These are phyloP conservation scores for Backusella mclennaniae DNA, from an alignment of 192 early-diverging fungal species.

Conservation along the genomic window DNA sequence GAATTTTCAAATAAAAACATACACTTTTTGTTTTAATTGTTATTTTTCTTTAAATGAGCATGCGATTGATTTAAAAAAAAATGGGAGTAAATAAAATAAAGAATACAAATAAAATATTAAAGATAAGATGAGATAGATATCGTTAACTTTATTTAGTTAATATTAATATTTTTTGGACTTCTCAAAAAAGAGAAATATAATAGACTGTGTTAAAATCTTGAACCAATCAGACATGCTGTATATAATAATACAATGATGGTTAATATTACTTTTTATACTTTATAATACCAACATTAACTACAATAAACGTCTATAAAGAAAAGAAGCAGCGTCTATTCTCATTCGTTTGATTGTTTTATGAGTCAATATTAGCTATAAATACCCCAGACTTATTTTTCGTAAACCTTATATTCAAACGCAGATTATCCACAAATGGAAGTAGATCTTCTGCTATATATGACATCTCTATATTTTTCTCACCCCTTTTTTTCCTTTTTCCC, in stretches of 20 bases:
- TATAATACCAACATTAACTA: too few relatives aligned
- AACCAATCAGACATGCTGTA: background rate
- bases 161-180: background rate
- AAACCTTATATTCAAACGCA: constrained; percentile 1
- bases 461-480: constrained; percentile 16
- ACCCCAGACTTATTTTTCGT: background rate
- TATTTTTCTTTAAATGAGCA: background rate
- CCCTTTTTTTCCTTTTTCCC: constrained; percentile 9
- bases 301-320: background rate
- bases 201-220: background rate
- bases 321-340: background rate
- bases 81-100: too few relatives aligned
- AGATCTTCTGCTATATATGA: background rate
- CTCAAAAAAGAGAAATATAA: background rate
- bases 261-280: too few relatives aligned
- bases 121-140: background rate
- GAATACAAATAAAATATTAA: background rate
- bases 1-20: background rate
- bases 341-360: background rate
- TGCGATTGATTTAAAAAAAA: too few relatives aligned
- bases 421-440: background rate
- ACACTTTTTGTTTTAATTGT: background rate
- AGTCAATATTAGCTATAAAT: background rate
- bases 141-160: background rate
- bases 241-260: too few relatives aligned